A percentile compares a stretch with the other conserved stretches of the same genome.
These are phyloP conservation scores for Solanum acaule DNA, from an alignment of 257 asterid species.

Conservation along the genomic window DNA sequence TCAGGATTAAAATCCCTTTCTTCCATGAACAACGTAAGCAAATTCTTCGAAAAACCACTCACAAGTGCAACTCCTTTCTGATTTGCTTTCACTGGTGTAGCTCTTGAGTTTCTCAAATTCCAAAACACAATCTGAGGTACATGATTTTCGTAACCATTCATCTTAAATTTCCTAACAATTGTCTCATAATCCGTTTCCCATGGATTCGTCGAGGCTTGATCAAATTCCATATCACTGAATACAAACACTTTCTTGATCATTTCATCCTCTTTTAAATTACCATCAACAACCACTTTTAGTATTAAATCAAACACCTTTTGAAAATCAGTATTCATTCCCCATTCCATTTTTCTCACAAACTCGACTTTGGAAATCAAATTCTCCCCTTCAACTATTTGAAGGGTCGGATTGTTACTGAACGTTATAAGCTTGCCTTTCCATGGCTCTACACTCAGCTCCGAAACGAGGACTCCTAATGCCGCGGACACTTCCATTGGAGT, in stretches of 20 bases:
- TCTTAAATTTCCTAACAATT: neutral
- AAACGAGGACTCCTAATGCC: conserved; percentile 40
- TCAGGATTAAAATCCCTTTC: neutral
- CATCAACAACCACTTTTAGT: conserved; percentile 28
- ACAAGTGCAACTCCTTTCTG: conserved; percentile 7
- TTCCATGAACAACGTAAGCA: conserved; percentile 3
- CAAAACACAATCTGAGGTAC: conserved; percentile 19
- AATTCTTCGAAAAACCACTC: conserved; percentile 10
- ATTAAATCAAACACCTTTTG: conserved; percentile 46
- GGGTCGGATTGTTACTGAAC: conserved; percentile 21
- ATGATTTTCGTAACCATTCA: neutral
- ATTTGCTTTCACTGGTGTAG: neutral
- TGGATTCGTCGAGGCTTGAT: neutral
- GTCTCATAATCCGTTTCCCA: conserved; percentile 11
- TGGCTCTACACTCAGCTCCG: conserved; percentile 33
- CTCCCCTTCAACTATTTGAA: conserved; percentile 15
- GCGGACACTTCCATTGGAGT: conserved; percentile 32
- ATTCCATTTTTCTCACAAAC: conserved; percentile 20
- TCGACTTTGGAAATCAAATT: conserved; percentile 1
- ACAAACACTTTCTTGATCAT: conserved; percentile 47
- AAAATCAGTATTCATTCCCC: conserved; percentile 31
- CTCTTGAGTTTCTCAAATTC: conserved; percentile 4
- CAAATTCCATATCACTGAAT: conserved; percentile 38
- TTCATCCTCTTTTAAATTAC: neutral
- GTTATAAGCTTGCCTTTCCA: conserved; percentile 50